Evolutionary conservation across 2,329 filamentous ascomycete genomes (phyloP).

Genomic region (Colletotrichum plurivorum): DNA sequence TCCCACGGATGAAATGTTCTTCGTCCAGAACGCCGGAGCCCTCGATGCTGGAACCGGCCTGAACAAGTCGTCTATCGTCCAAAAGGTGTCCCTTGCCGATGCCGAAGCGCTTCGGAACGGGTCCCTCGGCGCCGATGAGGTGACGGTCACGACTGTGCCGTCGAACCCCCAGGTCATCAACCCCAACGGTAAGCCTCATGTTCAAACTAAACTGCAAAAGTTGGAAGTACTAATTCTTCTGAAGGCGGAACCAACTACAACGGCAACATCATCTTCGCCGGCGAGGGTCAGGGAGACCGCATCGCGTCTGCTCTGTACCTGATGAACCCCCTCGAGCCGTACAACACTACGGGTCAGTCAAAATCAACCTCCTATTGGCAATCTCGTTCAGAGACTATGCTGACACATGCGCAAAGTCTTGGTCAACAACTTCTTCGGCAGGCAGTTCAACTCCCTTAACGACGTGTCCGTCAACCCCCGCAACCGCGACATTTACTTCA

Average conservation of each 20-base stretch:
- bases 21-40: conserved; percentile 66
- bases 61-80: conserved; percentile 64
- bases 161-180: conserved; percentile 62
- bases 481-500: conserved; percentile 75
- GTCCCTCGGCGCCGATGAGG: conserved; percentile 55
- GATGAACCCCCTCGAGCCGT: conserved; percentile 61
- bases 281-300: conserved; percentile 64
- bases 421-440: conserved; percentile 72
- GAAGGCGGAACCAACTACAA: conserved; percentile 65
- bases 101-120: conserved; percentile 55
- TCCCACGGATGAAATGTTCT: conserved; percentile 67
- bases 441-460: conserved; percentile 73
- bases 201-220: too few species aligned
- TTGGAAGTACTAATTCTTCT: too few species aligned
- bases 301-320: conserved; percentile 56
- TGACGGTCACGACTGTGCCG: conserved; percentile 58
- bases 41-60: conserved; percentile 63
- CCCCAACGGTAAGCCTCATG: conserved; percentile 59
- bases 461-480: conserved; percentile 67
- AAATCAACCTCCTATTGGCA: accelerated
- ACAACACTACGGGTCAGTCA: conserved; percentile 62
- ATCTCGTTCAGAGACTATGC: neutral
- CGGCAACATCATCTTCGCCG: conserved; percentile 63
- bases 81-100: conserved; percentile 63
- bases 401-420: conserved; percentile 53